Evolutionary conservation across 306 rosid species (phyloP), one percentile per base, ranked within the genome.

Genomic region (Vigna radiata): DNA sequence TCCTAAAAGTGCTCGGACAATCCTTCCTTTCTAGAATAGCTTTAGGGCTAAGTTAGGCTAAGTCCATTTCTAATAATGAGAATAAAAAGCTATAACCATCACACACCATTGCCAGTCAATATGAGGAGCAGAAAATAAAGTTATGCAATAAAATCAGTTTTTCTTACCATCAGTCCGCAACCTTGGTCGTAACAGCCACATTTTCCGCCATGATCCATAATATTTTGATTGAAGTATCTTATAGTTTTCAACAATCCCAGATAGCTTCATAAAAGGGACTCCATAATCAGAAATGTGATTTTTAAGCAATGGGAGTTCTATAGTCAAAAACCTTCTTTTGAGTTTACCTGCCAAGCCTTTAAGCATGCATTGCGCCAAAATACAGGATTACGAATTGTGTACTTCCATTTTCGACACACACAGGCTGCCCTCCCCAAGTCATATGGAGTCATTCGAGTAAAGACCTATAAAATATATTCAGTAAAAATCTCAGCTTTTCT

Each of bases 281-380:
- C 68, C 52, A 70, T 37, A 44, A 72, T 82, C 71, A 85, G 78
- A 77, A 79, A 64, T 68, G 61, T 39, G 33, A 79, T 15, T 43
- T 76, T 36, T 55, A 67, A 17, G 64, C 72, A 79, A 41, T 18
- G 75, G 60, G 47, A 68, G 54, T 16, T 73, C 78, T 54, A 56
- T 19, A 65, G 52, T 58, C 69, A 62, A 79, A 29, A 73, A 54
- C 78, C 56, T 58, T 59, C 72, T 17, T 73, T 55, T 48, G 79
- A 65, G 52, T 70, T 81, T 91, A 95, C 98, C 98, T 92, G 98
- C 98, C 98, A 95, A 80, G 92, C 98, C 91, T 92, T 95, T 76
- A 95, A 85, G 88, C 97, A 95, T 41, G 97, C 93, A 77, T 56
- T 84, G 83, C 97, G 96, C 98, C 97, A 95, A 82, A 90, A 90